Evolutionary conservation across 2,329 filamentous ascomycete species (phyloP), one percentile per base, ranked within the genome.

Genomic region (Dothideomycetes sp.): DNA sequence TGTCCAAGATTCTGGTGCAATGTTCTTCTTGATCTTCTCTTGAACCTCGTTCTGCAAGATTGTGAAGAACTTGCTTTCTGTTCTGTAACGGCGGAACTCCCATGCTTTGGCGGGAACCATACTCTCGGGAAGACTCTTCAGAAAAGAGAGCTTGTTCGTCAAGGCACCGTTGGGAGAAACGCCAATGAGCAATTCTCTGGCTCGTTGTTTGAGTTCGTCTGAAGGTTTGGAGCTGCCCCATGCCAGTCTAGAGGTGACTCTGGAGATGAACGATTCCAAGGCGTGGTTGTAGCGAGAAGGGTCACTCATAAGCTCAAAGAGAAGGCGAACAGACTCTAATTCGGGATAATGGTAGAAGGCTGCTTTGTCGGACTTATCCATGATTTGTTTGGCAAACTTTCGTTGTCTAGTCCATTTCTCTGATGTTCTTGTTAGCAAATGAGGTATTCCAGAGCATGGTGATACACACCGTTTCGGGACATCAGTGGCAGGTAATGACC

Each of bases 201-300:
- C 64, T 31, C 64, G 57, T 47, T 68, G 64, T 43, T 68, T 68
- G 32, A 68, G 58, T 42, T 69, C 65, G 28, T 68, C 64, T 22
- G 62, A 63, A 7, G 60, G 61, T 38, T 63, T 58, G 35, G 61
- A 56, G 39, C 62, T 64, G 8, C 64, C 65, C 64, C 64, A 69
- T 12, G 64, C 65, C 7, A 68, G 53, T 20, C 64, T 59, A 38
- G 62, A 64, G n/a, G 64, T 69, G n/a, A 68, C 60, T 12, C 65
- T 58, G 11, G 64, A 56, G 27, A 67, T 62, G 53, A 62, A 68
- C 0, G 64, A 66, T 44, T 69, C 65, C 27, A 68, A 51, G 1
- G 56, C 56, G 41, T 64, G 57, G 32, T 67, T 65, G 50, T 68
- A 69, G 12, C 56, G 50, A 6, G 56, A 53, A 2, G 65, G 64